Percentiles rank a stretch among this genome's conserved stretches.
Conservation (phyloP, 2,329 filamentous ascomycete genomes). For the Colletotrichum falcatum region DNA sequence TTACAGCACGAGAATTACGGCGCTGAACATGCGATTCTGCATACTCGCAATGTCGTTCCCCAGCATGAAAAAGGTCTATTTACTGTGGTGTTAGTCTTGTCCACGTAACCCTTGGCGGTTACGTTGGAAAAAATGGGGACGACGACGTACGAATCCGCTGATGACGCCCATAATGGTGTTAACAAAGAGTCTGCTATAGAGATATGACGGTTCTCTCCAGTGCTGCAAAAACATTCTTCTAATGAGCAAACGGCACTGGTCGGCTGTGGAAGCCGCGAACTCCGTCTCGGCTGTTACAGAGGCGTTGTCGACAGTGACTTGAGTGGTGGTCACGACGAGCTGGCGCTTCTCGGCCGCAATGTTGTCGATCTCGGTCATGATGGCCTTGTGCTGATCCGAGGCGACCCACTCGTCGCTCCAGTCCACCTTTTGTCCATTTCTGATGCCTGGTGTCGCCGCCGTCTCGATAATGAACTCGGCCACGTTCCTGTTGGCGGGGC, state of each 20-base stretch:
- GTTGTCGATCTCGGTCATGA: constrained; percentile 75
- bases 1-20: constrained; percentile 67
- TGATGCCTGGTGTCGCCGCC: constrained; percentile 49
- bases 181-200: constrained; percentile 82
- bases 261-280: constrained; percentile 73
- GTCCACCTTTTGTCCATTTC: constrained; percentile 61
- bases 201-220: constrained; percentile 81
- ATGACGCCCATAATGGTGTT: constrained; percentile 79
- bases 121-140: rapidly evolving
- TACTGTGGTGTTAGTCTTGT: constrained; percentile 48
- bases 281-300: constrained; percentile 53
- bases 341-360: constrained; percentile 61
- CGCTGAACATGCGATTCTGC: constrained; percentile 83
- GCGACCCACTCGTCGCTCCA: constrained; percentile 82
- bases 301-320: no score
- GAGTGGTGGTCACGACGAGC: constrained; percentile 43
- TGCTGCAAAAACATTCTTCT: constrained; percentile 78
- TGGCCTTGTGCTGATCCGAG: constrained; percentile 68
- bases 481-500: constrained; percentile 66
- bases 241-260: constrained; percentile 75
- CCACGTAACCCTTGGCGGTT: background rate
- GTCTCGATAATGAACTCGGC: constrained; percentile 64
- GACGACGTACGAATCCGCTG: constrained; percentile 66
- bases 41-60: constrained; percentile 74
- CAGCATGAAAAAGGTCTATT: constrained; percentile 74